Evolutionary conservation across 768 basidiomycete genomes (phyloP).

Genomic region (Phanerodontia chrysosporium): DNA sequence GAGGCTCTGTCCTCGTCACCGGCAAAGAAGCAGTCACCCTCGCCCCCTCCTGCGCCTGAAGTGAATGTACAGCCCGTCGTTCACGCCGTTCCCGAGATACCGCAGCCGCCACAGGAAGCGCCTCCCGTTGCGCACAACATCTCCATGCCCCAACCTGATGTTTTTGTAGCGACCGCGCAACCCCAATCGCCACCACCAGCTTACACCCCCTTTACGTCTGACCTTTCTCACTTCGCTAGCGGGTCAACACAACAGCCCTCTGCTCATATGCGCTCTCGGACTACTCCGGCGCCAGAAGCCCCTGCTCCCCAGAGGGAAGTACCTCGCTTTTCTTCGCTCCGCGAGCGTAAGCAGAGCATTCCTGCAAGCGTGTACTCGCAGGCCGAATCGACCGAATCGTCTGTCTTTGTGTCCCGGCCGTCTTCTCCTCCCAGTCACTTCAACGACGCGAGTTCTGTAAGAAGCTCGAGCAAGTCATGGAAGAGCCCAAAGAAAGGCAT

Average conservation of each 20-base stretch:
- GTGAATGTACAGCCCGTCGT: conserved; percentile 5
- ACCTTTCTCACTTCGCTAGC: background rate
- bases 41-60: background rate
- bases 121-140: background rate
- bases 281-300: background rate
- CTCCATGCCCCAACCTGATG: background rate
- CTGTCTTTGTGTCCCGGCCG: conserved; percentile 55
- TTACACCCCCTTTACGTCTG: background rate
- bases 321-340: conserved; percentile 27
- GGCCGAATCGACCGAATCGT: conserved; percentile 62
- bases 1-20: conserved; percentile 19
- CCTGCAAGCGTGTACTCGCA: conserved; percentile 57
- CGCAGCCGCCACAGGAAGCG: background rate
- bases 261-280: background rate
- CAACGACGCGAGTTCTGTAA: conserved; percentile 25
- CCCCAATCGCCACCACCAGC: background rate
- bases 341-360: conserved; percentile 38
- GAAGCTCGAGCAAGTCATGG: conserved; percentile 29
- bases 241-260: background rate
- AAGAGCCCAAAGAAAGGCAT: conserved; percentile 23
- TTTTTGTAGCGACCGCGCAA: background rate
- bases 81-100: conserved; percentile 3
- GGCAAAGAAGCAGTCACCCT: conserved; percentile 7
- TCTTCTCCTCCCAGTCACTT: conserved; percentile 37
- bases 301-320: background rate